Conservation (phyloP, 208 protist species). For the Acanthamoeba triangularis region DNA sequence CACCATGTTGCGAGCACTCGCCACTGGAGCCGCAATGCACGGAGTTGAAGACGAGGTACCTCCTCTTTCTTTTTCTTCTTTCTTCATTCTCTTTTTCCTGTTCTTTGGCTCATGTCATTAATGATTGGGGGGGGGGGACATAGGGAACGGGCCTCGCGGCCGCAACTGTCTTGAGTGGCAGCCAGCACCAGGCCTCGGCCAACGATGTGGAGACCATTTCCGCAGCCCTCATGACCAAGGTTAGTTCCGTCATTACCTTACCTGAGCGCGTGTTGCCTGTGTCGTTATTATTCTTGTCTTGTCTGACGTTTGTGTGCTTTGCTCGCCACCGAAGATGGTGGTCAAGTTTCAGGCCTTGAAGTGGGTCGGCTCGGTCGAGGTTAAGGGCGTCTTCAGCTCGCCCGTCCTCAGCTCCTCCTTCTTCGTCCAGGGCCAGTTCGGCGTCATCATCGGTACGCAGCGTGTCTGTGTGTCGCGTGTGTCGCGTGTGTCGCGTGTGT, state of each 20-base stretch:
- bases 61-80: no score
- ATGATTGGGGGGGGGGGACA: no score
- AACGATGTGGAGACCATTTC: constrained; percentile 22
- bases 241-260: not conserved
- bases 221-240: constrained; percentile 8
- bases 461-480: not conserved
- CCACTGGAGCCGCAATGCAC: no score
- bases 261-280: not conserved
- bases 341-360: constrained; percentile 59
- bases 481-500: not conserved
- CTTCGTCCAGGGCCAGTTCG: constrained; percentile 50
- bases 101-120: no score
- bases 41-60: no score
- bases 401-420: constrained; percentile 40
- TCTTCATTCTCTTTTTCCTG: not conserved
- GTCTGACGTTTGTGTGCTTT: not conserved
- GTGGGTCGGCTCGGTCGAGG: not conserved
- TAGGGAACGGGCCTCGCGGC: not conserved
- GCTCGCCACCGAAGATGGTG: not conserved
- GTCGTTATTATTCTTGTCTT: not conserved
- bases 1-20: no score
- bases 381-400: not conserved
- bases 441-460: not conserved
- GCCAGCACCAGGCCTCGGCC: not conserved
- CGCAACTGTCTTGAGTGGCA: not conserved